Conservation (phyloP, 2,329 filamentous ascomycete species). For the Davidsoniella australis region DNA sequence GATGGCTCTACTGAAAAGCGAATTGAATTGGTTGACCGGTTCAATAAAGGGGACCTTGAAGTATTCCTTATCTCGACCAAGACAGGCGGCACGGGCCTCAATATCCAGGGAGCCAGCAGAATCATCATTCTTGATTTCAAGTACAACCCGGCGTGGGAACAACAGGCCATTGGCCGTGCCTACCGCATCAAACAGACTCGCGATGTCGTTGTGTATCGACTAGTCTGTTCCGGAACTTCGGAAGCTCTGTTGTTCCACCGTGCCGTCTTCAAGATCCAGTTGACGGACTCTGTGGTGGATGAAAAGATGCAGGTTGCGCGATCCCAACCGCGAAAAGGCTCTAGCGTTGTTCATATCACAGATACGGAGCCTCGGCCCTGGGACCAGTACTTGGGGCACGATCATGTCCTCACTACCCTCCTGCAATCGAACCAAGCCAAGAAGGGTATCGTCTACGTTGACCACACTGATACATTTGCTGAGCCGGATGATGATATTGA, state of each 20-base stretch:
- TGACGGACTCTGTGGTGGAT: constrained; percentile 67
- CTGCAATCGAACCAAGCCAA: constrained; percentile 18
- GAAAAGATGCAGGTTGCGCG: constrained; percentile 58
- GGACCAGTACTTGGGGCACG: constrained; percentile 6
- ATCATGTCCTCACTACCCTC: constrained; percentile 26
- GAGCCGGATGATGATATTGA: constrained; percentile 8
- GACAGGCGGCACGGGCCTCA: constrained; percentile 69
- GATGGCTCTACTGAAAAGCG: constrained; percentile 49
- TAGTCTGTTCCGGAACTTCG: constrained; percentile 62
- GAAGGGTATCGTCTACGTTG: constrained; percentile 7
- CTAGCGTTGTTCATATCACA: constrained; percentile 3
- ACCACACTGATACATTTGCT: constrained; percentile 9
- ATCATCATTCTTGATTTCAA: constrained; percentile 73
- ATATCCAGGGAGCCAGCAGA: constrained; percentile 68
- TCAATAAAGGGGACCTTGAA: constrained; percentile 41
- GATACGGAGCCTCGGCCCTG: not conserved
- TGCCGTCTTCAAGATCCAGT: constrained; percentile 65
- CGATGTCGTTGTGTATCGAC: constrained; percentile 68
- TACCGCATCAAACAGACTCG: constrained; percentile 76
- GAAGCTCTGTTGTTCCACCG: constrained; percentile 60
- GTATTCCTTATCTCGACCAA: constrained; percentile 70
- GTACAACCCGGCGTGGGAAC: constrained; percentile 67
- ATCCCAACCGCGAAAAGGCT: constrained; percentile 32
- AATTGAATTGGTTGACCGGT: constrained; percentile 46
- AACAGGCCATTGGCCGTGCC: constrained; percentile 72